These are phyloP conservation scores for Eutypella sp. DNA, from an alignment of 2,329 filamentous ascomycete species.

Conservation along the genomic window DNA sequence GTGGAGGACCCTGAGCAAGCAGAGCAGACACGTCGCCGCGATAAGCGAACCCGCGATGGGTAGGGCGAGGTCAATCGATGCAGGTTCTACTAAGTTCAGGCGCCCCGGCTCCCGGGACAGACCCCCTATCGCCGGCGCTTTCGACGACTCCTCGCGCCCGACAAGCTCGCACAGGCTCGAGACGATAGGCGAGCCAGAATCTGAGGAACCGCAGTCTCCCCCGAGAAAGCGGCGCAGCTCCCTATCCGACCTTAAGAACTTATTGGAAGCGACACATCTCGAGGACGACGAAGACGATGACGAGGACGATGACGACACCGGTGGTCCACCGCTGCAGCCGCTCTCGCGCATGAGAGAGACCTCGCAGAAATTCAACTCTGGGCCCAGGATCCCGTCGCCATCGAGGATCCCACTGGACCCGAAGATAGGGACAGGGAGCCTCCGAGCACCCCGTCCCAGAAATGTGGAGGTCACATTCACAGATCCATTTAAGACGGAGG, in stretches of 20 bases:
- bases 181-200: slow-evolving; percentile 55
- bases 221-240: slow-evolving; percentile 87
- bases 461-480: slow-evolving; percentile 29
- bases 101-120: slow-evolving; percentile 55
- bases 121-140: slow-evolving; percentile 56
- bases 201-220: slow-evolving; percentile 38
- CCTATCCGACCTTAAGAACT: slow-evolving; percentile 73
- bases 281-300: slow-evolving; percentile 33
- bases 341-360: slow-evolving; percentile 49
- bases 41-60: slow-evolving; percentile 52
- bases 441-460: slow-evolving; percentile 41
- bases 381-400: slow-evolving; percentile 37
- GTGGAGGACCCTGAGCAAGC: slow-evolving; percentile 85
- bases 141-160: slow-evolving; percentile 53
- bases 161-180: slow-evolving; percentile 54
- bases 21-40: slow-evolving; percentile 51
- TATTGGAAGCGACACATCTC: slow-evolving; percentile 59
- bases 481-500: slow-evolving; percentile 10
- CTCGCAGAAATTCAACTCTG: slow-evolving; percentile 54
- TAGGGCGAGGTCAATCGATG: slow-evolving; percentile 69
- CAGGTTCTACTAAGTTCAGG: slow-evolving; percentile 44
- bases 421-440: slow-evolving; percentile 25
- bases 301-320: slow-evolving; percentile 29
- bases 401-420: slow-evolving; percentile 52
- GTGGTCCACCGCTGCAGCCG: slow-evolving; percentile 34